Percentiles rank a stretch among this genome's conserved stretches.
These are phyloP conservation scores for Escovopsis sp. DNA, from an alignment of 2,329 filamentous ascomycete genomes.

Conservation along the genomic window DNA sequence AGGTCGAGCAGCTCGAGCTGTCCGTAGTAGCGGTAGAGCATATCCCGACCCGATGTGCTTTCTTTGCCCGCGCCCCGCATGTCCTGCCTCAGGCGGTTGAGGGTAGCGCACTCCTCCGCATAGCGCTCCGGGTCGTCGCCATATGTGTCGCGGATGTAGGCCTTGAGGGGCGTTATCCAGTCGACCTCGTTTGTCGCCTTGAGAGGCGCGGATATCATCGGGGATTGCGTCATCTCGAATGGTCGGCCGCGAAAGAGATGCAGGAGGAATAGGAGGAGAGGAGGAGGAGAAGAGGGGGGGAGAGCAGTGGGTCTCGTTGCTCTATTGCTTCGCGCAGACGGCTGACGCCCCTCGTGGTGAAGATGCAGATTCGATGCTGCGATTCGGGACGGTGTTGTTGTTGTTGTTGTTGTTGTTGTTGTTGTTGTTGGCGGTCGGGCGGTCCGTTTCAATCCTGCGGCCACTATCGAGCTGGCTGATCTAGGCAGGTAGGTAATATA, in stretches of 20 bases:
- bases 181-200: slow-evolving; percentile 96
- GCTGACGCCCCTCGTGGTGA: too few relatives aligned
- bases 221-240: slow-evolving; percentile 59
- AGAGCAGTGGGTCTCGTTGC: too few relatives aligned
- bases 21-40: slow-evolving; percentile 94
- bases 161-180: slow-evolving; percentile 85
- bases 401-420: too few relatives aligned
- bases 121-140: slow-evolving; percentile 95
- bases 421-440: too few relatives aligned
- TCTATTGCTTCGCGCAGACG: too few relatives aligned
- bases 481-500: too few relatives aligned
- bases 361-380: too few relatives aligned
- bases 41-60: slow-evolving; percentile 80
- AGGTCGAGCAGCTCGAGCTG: slow-evolving; percentile 90
- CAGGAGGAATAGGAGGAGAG: too few relatives aligned
- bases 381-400: too few relatives aligned
- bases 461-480: too few relatives aligned
- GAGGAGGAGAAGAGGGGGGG: too few relatives aligned
- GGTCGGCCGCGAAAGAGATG: slow-evolving; percentile 1
- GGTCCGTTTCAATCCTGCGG: too few relatives aligned
- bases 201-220: slow-evolving; percentile 89
- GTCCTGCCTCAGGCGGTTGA: slow-evolving; percentile 92
- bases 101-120: slow-evolving; percentile 82
- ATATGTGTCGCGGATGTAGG: slow-evolving; percentile 85
- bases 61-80: slow-evolving; percentile 97